Percentiles rank a stretch among this genome's conserved stretches.
phyloP scores from a whole-genome alignment of 2,329 filamentous ascomycete species.

The Aspergillus bombycis region DNA sequence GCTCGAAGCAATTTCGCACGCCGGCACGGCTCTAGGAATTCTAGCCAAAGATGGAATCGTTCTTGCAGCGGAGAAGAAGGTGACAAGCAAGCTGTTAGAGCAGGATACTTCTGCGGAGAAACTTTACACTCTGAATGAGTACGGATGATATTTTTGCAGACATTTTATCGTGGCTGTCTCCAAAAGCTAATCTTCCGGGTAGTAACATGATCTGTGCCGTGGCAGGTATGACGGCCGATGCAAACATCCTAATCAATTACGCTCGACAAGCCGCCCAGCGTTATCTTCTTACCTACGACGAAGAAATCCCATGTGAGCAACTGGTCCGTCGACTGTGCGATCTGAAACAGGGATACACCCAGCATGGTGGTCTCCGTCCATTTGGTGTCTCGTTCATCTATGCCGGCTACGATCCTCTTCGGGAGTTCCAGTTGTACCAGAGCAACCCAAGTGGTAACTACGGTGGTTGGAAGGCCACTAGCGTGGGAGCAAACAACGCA shows the following conservation, averaged over 20 bases:
- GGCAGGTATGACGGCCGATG: slow-evolving; percentile 97
- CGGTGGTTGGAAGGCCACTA: slow-evolving; percentile 98
- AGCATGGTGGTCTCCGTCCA: slow-evolving; percentile 95
- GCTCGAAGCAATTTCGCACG: slow-evolving; percentile 96
- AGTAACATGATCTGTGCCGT: slow-evolving; percentile 99
- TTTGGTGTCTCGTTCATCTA: slow-evolving; percentile 99
- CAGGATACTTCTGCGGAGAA: slow-evolving; percentile 99
- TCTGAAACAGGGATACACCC: slow-evolving; percentile 98
- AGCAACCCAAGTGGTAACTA: slow-evolving; percentile 99
- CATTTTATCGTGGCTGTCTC: background rate
- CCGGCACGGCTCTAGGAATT: slow-evolving; percentile 94
- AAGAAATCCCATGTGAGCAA: slow-evolving; percentile 99
- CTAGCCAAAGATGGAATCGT: slow-evolving; percentile 98
- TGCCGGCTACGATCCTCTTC: slow-evolving; percentile 92
- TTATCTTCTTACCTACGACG: slow-evolving; percentile 98
- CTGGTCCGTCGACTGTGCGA: slow-evolving; percentile 95
- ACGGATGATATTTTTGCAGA: slow-evolving; percentile 42
- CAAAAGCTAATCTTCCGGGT: slow-evolving; percentile 21
- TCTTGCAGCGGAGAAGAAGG: slow-evolving; percentile 95
- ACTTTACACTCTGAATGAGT: slow-evolving; percentile 99
- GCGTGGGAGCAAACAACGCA: slow-evolving; percentile 96
- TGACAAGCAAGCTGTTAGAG: slow-evolving; percentile 98
- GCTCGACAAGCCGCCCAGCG: slow-evolving; percentile 94
- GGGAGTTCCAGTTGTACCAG: slow-evolving; percentile 98
- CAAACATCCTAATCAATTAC: slow-evolving; percentile 99